Percentiles rank a stretch among this genome's conserved stretches.
Evolutionary conservation across 345 rosid species (phyloP).

Genomic region (Boechera divaricarpa): DNA sequence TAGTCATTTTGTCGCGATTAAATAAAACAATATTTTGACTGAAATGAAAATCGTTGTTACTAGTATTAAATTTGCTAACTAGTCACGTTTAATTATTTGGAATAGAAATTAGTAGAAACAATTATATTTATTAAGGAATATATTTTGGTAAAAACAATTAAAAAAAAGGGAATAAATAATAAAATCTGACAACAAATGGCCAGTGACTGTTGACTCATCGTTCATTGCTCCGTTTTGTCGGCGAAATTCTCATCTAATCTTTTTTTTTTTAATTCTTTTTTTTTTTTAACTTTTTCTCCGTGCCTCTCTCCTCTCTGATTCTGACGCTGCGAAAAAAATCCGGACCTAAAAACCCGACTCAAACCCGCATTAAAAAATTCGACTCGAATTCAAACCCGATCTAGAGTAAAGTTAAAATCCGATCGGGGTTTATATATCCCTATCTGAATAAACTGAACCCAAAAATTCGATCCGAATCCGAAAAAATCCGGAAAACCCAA

Average conservation of each 20-base stretch:
- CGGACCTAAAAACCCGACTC: no score
- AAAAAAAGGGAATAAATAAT: neutral
- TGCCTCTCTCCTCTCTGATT: slow-evolving; percentile 3
- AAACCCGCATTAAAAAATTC: no score
- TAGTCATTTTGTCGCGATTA: no score
- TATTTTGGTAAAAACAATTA: neutral
- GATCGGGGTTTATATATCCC: no score
- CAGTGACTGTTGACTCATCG: slow-evolving; percentile 42
- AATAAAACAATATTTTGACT: no score
- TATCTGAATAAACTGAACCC: no score
- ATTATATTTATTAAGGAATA: neutral
- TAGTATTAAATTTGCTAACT: neutral
- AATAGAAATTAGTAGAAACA: neutral
- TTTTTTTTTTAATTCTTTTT: neutral
- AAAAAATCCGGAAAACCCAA: no score
- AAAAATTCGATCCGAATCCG: no score
- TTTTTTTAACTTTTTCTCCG: neutral
- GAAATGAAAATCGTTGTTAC: no score
- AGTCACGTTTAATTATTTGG: slow-evolving; percentile 3
- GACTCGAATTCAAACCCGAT: no score
- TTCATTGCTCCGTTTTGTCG: slow-evolving; percentile 49
- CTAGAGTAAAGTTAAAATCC: no score
- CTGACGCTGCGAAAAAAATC: neutral
- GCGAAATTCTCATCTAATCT: slow-evolving; percentile 43
- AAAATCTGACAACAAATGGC: slow-evolving; percentile 39